Conservation (phyloP, 1,284 basidiomycete species). For the Schizophyllum commune region DNA sequence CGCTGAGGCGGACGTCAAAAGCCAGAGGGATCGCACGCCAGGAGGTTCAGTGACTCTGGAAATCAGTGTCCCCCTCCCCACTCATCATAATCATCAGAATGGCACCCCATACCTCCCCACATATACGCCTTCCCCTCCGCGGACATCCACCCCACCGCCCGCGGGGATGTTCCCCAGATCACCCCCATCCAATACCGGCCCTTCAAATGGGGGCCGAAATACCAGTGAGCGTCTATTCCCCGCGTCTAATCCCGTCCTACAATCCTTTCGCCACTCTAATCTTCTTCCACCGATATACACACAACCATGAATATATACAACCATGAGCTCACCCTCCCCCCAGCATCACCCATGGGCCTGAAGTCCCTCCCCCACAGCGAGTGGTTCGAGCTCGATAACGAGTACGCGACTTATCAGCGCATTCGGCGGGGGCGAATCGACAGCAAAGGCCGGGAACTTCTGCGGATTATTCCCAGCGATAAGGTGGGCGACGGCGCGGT, state of each 20-base stretch:
- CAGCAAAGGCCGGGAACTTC: conserved; percentile 41
- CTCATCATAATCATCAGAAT: too few species aligned
- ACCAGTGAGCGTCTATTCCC: not conserved
- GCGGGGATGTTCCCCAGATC: not conserved
- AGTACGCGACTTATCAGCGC: conserved; percentile 43
- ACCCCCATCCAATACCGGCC: not conserved
- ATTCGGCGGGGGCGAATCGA: conserved; percentile 47
- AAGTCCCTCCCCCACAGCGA: conserved; percentile 58
- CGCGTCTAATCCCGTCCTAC: too few species aligned
- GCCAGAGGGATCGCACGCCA: too few species aligned
- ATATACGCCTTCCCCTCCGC: not conserved
- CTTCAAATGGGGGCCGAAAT: not conserved
- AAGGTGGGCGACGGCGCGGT: not conserved
- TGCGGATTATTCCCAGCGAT: conserved; percentile 33
- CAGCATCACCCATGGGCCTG: conserved; percentile 69
- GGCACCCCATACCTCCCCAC: too few species aligned
- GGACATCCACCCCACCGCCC: not conserved
- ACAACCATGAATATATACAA: too few species aligned
- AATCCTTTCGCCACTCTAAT: too few species aligned
- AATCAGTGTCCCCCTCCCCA: too few species aligned
- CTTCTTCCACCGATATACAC: too few species aligned
- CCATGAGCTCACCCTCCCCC: too few species aligned
- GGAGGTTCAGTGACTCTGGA: too few species aligned
- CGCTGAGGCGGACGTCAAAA: too few species aligned
- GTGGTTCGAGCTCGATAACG: conserved; percentile 62